Evolutionary conservation across 2,329 filamentous ascomycete species (phyloP).

Genomic region (Neonectria neomacrospora): DNA sequence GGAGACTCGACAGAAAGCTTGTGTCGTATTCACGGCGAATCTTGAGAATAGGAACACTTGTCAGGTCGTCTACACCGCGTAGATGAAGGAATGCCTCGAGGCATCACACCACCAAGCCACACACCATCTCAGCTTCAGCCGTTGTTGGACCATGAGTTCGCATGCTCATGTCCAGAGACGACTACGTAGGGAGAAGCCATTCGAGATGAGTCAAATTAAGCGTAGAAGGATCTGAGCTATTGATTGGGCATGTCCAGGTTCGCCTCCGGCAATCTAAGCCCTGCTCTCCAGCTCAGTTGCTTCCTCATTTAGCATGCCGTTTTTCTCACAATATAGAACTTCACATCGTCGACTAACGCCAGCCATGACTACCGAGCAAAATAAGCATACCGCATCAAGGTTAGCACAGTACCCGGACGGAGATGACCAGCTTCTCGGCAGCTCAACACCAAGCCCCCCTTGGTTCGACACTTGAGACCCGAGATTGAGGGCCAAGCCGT

Average conservation of each 20-base stretch:
- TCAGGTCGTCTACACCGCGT: too few relatives aligned
- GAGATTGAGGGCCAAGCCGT: constrained; percentile 20
- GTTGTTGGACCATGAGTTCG: neutral
- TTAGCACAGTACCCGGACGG: constrained; percentile 1
- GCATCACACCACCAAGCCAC: constrained; percentile 7
- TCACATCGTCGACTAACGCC: neutral
- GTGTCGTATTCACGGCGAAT: neutral
- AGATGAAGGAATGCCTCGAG: neutral
- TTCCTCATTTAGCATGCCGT: neutral
- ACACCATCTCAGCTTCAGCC: constrained; percentile 12
- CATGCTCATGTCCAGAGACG: neutral
- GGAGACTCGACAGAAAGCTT: neutral
- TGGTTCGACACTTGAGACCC: constrained; percentile 8
- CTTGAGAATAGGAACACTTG: neutral
- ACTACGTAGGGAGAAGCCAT: neutral
- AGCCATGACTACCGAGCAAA: neutral
- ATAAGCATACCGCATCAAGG: constrained; percentile 8
- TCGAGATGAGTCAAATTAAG: neutral
- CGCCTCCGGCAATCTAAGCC: neutral
- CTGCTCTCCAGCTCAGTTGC: neutral
- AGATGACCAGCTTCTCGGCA: neutral
- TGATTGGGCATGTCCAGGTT: neutral
- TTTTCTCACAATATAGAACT: neutral
- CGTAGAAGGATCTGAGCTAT: neutral
- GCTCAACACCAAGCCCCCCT: neutral